Conservation (phyloP, 2,329 filamentous ascomycete species). For the Penicillium sp. region DNA sequence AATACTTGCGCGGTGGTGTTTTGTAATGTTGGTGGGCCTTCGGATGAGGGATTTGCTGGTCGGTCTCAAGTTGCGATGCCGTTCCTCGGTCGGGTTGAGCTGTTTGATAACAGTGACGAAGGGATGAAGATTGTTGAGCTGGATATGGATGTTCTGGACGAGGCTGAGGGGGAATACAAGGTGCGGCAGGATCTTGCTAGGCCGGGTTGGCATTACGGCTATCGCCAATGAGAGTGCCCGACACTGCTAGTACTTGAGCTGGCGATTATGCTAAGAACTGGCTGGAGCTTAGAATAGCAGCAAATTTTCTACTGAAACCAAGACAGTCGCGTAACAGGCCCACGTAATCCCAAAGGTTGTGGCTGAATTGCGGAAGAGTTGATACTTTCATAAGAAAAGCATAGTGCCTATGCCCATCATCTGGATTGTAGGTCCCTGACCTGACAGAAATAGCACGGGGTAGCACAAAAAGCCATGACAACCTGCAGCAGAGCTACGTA, state of each 20-base stretch:
- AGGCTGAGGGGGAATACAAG: conserved; percentile 51
- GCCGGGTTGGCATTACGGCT: conserved; percentile 11
- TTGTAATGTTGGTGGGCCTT: conserved; percentile 57
- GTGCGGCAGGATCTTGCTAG: conserved; percentile 28
- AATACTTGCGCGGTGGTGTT: conserved; percentile 60
- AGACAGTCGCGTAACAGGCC: neutral
- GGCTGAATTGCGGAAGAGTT: neutral
- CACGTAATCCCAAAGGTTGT: neutral
- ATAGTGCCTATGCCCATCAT: neutral
- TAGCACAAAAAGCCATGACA: neutral
- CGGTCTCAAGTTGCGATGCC: conserved; percentile 56
- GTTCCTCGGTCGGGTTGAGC: conserved; percentile 51
- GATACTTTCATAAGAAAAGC: neutral
- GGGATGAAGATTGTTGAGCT: conserved; percentile 57
- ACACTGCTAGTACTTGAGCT: neutral
- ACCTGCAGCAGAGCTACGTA: neutral
- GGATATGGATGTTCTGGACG: conserved; percentile 44
- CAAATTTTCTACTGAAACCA: neutral
- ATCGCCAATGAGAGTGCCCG: neutral
- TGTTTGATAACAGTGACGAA: conserved; percentile 52
- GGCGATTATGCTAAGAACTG: too few relatives aligned
- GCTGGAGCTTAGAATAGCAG: neutral
- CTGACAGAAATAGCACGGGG: neutral
- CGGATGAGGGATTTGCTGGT: conserved; percentile 53
- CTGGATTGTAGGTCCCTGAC: too few relatives aligned